Evolutionary conservation across 371 early-diverging fungal genomes (phyloP).

Genomic region (Apophysomyces trapeziformis): DNA sequence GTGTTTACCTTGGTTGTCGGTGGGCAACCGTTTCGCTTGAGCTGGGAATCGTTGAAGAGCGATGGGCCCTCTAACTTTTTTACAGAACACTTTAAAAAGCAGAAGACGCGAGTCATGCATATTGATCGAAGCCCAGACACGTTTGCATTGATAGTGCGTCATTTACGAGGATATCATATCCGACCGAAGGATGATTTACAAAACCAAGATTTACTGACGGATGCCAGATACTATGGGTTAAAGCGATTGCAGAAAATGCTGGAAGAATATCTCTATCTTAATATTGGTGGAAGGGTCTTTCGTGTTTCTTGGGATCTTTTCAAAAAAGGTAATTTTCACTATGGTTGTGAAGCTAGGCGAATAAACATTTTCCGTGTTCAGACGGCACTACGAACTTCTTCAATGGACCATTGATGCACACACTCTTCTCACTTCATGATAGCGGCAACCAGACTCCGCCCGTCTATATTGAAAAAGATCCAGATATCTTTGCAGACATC

Average conservation of each 20-base stretch:
- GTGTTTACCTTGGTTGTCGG: slow-evolving; percentile 51
- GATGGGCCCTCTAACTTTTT: slow-evolving; percentile 58
- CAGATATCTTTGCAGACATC: slow-evolving; percentile 66
- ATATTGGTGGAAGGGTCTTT: slow-evolving; percentile 53
- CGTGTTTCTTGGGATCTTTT: slow-evolving; percentile 44
- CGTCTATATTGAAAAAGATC: slow-evolving; percentile 60
- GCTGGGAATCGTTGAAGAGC: slow-evolving; percentile 52
- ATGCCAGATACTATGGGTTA: slow-evolving; percentile 58
- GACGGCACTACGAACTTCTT: slow-evolving; percentile 47
- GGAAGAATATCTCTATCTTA: slow-evolving; percentile 48
- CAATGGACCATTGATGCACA: slow-evolving; percentile 48
- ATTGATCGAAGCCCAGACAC: slow-evolving; percentile 63
- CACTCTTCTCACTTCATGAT: slow-evolving; percentile 28
- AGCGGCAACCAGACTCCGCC: slow-evolving; percentile 40
- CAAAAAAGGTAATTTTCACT: slow-evolving; percentile 32
- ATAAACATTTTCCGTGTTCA: slow-evolving; percentile 11
- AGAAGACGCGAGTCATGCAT: slow-evolving; percentile 44
- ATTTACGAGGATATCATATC: slow-evolving; percentile 65
- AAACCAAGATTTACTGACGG: slow-evolving; percentile 52
- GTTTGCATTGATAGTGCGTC: slow-evolving; percentile 60
- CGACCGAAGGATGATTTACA: slow-evolving; percentile 54
- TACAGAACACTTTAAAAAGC: slow-evolving; percentile 37
- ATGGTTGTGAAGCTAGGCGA: neutral
- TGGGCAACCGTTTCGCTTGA: slow-evolving; percentile 43
- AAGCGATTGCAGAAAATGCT: slow-evolving; percentile 48